Conservation (phyloP, 2,329 filamentous ascomycete genomes). For the Neocucurbitaria cava region DNA sequence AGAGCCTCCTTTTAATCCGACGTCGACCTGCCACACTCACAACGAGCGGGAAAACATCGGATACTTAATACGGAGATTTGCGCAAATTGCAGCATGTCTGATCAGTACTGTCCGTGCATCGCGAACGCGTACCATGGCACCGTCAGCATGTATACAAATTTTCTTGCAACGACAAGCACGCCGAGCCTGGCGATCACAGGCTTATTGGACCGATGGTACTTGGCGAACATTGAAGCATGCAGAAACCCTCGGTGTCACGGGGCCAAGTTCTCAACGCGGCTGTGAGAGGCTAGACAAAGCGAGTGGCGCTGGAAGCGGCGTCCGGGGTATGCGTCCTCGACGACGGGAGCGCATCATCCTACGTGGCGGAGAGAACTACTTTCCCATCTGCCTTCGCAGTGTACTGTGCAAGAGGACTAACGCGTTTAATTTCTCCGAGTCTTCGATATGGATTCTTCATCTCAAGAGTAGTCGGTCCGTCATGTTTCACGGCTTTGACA, state of each 20-base stretch:
- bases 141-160: not conserved
- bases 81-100: not conserved
- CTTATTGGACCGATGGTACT: slow-evolving; percentile 7
- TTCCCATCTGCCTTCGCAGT: not conserved
- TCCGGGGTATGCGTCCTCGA: not conserved
- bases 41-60: not conserved
- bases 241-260: slow-evolving; percentile 6
- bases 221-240: not conserved
- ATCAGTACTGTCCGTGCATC: not conserved
- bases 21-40: not conserved
- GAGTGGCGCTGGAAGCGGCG: slow-evolving; percentile 8
- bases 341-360: not conserved
- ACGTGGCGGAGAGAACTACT: not conserved
- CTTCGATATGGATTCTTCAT: no score
- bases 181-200: slow-evolving; percentile 3
- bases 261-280: not conserved
- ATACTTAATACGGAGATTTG: not conserved
- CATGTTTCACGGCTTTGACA: not conserved
- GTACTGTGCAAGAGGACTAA: no score
- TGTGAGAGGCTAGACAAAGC: not conserved
- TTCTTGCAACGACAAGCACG: slow-evolving; percentile 1
- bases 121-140: not conserved
- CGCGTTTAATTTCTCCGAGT: not conserved
- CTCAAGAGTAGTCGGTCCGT: not conserved
- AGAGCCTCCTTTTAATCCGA: not conserved